phyloP scores from a whole-genome alignment of 2,329 filamentous ascomycete genomes.

The Fusarium robinianum region DNA sequence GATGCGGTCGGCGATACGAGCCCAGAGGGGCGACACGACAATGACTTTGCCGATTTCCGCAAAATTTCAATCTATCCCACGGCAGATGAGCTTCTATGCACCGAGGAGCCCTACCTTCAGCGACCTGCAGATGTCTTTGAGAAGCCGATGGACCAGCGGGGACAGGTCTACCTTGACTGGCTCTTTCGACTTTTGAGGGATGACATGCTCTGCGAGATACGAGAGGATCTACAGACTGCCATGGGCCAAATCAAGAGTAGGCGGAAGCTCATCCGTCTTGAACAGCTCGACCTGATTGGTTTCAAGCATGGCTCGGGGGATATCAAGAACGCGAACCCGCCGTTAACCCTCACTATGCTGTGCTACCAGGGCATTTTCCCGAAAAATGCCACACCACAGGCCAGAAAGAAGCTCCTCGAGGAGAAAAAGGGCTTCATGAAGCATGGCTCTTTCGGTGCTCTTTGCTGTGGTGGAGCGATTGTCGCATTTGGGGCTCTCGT shows the following conservation, averaged over 20 bases:
- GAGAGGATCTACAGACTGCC: slow-evolving; percentile 61
- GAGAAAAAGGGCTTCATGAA: slow-evolving; percentile 57
- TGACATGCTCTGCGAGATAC: slow-evolving; percentile 70
- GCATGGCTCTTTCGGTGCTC: slow-evolving; percentile 64
- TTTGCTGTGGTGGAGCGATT: slow-evolving; percentile 56
- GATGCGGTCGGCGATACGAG: slow-evolving; percentile 13
- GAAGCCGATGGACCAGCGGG: slow-evolving; percentile 42
- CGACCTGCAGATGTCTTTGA: slow-evolving; percentile 55
- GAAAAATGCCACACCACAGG: slow-evolving; percentile 26
- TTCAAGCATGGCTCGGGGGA: slow-evolving; percentile 41
- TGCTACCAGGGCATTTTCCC: slow-evolving; percentile 52
- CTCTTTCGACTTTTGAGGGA: slow-evolving; percentile 73
- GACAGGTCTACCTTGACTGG: slow-evolving; percentile 64
- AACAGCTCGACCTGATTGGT: slow-evolving; percentile 43
- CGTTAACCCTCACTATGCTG: slow-evolving; percentile 44
- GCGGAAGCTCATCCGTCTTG: slow-evolving; percentile 47
- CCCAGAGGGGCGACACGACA: slow-evolving; percentile 74
- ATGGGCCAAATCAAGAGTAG: slow-evolving; percentile 52
- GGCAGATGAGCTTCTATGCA: slow-evolving; percentile 63
- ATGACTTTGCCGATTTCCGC: slow-evolving; percentile 67
- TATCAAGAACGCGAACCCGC: slow-evolving; percentile 31
- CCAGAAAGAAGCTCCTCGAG: slow-evolving; percentile 51
- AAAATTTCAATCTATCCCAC: slow-evolving; percentile 69
- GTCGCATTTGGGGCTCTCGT: slow-evolving; percentile 64
- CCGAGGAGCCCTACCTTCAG: slow-evolving; percentile 58